Base-by-base conservation (phyloP, 208 protist species). In the Naegleria lovaniensis region DNA sequence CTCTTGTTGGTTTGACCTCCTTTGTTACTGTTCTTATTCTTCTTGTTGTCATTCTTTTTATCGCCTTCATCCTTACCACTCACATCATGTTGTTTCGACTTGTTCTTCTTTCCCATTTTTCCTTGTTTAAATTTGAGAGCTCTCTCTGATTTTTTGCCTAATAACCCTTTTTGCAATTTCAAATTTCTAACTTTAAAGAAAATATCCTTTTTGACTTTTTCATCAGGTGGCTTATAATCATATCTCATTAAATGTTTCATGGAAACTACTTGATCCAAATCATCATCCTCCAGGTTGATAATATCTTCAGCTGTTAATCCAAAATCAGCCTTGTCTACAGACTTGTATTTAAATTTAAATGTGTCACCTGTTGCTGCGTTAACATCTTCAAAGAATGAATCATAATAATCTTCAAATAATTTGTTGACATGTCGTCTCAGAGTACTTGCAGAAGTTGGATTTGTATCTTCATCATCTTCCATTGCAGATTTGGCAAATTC, bases 291-390 rank as follows among this genome's bases (percentile, higher is more conserved):
- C 15, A 87, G 15, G 19, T 40, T 38, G 29, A 87, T 22, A 9
- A 87, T 87, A 87, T 87, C 83, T 16, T 40, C 22, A 87, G 38
- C 19, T 29, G 83, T 48, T 33, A 87, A 87, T 40, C 83, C 83
- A 48, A 19, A 87, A 51, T 41, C 29, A 87, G 15, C 38, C 39
- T 87, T 87, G 19, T 87, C 83, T 4, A 87, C 83, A 25, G 11
- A 15, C 83, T 87, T 87, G 40, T 87, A 87, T 51, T 87, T 87
- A 36, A 87, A 87, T 51, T 87, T 87, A n/a, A 48, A 87, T 9
- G 36, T 87, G 5, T 87, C 39, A 22, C 33, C 83, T 29, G 55
- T 67, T 40, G 38, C 33, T 33, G 19, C 22, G n/a, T 87, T 38
- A 2, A 51, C 41, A 52, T 87, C 83, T n/a, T 40, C 40, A 51